These are phyloP conservation scores for Speleostelium caveatum DNA, from an alignment of 78 protist genomes.

Conservation along the genomic window DNA sequence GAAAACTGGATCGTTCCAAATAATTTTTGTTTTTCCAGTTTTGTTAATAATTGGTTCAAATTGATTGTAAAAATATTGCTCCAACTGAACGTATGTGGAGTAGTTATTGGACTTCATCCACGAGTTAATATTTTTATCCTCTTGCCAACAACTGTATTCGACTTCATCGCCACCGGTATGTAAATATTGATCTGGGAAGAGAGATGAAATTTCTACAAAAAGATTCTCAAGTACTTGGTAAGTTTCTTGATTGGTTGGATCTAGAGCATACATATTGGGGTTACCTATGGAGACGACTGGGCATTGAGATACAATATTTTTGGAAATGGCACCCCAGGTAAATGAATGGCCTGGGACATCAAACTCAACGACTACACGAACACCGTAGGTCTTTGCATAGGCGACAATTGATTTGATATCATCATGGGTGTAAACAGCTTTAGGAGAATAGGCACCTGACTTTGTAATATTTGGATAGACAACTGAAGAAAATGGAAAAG, in stretches of 20 bases:
- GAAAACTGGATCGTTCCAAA: slow-evolving; percentile 71
- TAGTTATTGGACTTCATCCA: slow-evolving; percentile 70
- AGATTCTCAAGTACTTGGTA: slow-evolving; percentile 18
- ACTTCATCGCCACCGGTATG: slow-evolving; percentile 96
- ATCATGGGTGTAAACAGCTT: slow-evolving; percentile 76
- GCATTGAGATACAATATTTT: slow-evolving; percentile 83
- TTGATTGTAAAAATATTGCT: slow-evolving; percentile 56
- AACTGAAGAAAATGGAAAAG: slow-evolving; percentile 88
- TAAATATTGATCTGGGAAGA: slow-evolving; percentile 23
- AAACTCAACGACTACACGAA: slow-evolving; percentile 90
- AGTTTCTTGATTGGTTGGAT: slow-evolving; percentile 46
- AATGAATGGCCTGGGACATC: slow-evolving; percentile 97
- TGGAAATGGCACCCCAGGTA: slow-evolving; percentile 90
- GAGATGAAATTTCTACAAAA: slow-evolving; percentile 29
- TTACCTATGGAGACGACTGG: slow-evolving; percentile 34
- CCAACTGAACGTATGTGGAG: slow-evolving; percentile 36
- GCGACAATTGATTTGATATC: slow-evolving; percentile 88
- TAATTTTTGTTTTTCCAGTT: slow-evolving; percentile 45
- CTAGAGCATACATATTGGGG: slow-evolving; percentile 69
- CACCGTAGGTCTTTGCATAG: slow-evolving; percentile 89
- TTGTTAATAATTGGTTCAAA: not conserved
- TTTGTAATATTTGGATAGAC: slow-evolving; percentile 78
- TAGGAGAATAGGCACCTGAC: slow-evolving; percentile 82
- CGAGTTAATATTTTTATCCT: not conserved
- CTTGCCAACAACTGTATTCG: slow-evolving; percentile 88